A percentile compares a stretch with the other conserved stretches of the same genome.
Conservation (phyloP, 768 basidiomycete species). For the Tremella yokohamensis region DNA sequence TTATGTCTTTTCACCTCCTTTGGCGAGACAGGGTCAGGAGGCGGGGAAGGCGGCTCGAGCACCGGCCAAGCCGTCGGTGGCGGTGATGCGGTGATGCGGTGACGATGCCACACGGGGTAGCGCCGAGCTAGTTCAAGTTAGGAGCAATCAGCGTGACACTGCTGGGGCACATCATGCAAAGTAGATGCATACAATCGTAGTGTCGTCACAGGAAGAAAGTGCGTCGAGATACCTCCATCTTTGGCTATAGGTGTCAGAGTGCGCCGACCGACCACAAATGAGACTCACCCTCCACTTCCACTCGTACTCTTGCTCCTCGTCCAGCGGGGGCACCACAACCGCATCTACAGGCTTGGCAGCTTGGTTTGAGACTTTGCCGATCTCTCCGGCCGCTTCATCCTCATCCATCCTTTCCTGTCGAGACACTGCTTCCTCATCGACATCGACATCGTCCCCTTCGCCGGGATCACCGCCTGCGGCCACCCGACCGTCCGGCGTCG, state of each 20-base stretch:
- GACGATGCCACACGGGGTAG: too few relatives aligned
- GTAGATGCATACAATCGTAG: not conserved
- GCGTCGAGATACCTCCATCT: conserved; percentile 80
- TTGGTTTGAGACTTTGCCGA: conserved; percentile 26
- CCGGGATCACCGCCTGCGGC: conserved; percentile 39
- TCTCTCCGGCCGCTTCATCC: conserved; percentile 42
- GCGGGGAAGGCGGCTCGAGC: too few relatives aligned
- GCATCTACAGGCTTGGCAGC: conserved; percentile 20
- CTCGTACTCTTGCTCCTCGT: conserved; percentile 50
- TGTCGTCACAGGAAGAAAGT: conserved; percentile 75
- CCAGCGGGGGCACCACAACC: conserved; percentile 40
- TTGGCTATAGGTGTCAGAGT: conserved; percentile 60
- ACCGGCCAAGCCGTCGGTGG: too few relatives aligned
- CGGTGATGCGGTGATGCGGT: too few relatives aligned
- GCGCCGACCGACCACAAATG: not conserved
- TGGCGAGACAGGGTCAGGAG: too few relatives aligned
- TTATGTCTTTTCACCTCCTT: too few relatives aligned
- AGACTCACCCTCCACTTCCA: conserved; percentile 50
- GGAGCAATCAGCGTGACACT: too few relatives aligned
- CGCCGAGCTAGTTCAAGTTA: too few relatives aligned
- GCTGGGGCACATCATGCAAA: too few relatives aligned
- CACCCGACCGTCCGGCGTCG: conserved; percentile 48
- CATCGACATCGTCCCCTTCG: conserved; percentile 35
- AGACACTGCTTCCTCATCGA: conserved; percentile 23
- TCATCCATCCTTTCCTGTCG: conserved; percentile 38